phyloP scores from a whole-genome alignment of 805 yeast genomes.

The Metschnikowia cerradonensis region DNA sequence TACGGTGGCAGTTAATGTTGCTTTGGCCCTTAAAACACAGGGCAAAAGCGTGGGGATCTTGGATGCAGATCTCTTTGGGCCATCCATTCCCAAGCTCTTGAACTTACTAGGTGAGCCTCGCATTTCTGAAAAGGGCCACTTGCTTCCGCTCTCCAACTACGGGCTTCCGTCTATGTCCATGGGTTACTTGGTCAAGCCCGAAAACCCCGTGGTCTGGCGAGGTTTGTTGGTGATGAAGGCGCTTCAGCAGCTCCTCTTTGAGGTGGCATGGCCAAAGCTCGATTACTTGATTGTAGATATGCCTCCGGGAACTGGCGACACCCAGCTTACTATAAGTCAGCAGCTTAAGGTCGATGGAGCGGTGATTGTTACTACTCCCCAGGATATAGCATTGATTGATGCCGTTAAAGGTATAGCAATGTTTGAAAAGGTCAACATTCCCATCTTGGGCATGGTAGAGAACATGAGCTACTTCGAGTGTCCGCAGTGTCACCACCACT shows the following conservation, averaged over 20 bases:
- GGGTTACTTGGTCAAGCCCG: conserved; percentile 72
- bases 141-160: conserved; percentile 65
- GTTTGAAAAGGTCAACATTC: conserved; percentile 69
- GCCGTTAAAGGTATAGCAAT: conserved; percentile 76
- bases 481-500: conserved; percentile 69
- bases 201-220: conserved; percentile 76
- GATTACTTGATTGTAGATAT: conserved; percentile 74
- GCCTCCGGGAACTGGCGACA: conserved; percentile 94
- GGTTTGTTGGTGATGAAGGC: conserved; percentile 88
- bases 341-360: conserved; percentile 75
- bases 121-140: conserved; percentile 45
- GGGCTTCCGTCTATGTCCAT: conserved; percentile 85
- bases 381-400: conserved; percentile 77
- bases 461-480: conserved; percentile 79
- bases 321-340: conserved; percentile 79
- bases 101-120: conserved; percentile 69
- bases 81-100: conserved; percentile 72
- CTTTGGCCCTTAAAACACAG: conserved; percentile 51
- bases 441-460: conserved; percentile 72
- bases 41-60: conserved; percentile 64
- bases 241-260: conserved; percentile 75
- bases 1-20: conserved; percentile 67
- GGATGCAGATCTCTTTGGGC: conserved; percentile 84
- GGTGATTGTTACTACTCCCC: conserved; percentile 79
- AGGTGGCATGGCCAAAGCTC: conserved; percentile 66